These are phyloP conservation scores for Phytophthora idaei DNA, from an alignment of 352 stramenopile genomes.

Conservation along the genomic window DNA sequence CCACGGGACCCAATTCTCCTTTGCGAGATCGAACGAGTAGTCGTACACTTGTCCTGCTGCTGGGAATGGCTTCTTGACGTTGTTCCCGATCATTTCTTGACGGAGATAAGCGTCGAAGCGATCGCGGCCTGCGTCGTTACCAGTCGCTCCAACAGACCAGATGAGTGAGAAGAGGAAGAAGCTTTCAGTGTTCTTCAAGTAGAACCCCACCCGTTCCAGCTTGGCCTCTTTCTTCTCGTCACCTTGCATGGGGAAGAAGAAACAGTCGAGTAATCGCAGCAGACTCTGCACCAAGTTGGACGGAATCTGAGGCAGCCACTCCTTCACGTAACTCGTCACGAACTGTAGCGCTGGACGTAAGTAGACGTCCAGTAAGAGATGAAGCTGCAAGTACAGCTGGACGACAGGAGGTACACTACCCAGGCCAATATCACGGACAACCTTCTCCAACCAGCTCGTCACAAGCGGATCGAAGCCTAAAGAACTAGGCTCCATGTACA, in stretches of 20 bases:
- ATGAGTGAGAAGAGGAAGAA: constrained; percentile 94
- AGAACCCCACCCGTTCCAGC: constrained; percentile 68
- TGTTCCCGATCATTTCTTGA: constrained; percentile 75
- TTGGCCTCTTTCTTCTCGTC: constrained; percentile 89
- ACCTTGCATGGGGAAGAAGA: constrained; percentile 80
- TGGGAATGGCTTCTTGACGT: constrained; percentile 63
- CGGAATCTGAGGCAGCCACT: constrained; percentile 92
- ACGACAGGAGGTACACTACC: constrained; percentile 49
- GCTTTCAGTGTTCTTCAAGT: constrained; percentile 81
- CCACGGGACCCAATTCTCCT: constrained; percentile 89
- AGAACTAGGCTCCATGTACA: constrained; percentile 95
- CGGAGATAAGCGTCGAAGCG: constrained; percentile 90
- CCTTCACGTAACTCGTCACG: constrained; percentile 87
- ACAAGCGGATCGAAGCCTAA: constrained; percentile 92
- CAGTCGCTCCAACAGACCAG: constrained; percentile 92
- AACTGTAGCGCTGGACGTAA: constrained; percentile 82
- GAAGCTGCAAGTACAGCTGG: constrained; percentile 52
- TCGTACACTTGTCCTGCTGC: constrained; percentile 85
- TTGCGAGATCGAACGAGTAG: constrained; percentile 87
- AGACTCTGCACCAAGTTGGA: constrained; percentile 91
- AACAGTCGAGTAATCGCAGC: constrained; percentile 93
- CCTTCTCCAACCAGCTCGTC: constrained; percentile 86
- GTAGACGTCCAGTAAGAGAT: constrained; percentile 90
- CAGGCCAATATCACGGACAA: constrained; percentile 67
- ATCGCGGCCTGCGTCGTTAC: constrained; percentile 82